Evolutionary conservation across 139 green algal genomes (phyloP).

Genomic region (Chlamydomonas incerta): DNA sequence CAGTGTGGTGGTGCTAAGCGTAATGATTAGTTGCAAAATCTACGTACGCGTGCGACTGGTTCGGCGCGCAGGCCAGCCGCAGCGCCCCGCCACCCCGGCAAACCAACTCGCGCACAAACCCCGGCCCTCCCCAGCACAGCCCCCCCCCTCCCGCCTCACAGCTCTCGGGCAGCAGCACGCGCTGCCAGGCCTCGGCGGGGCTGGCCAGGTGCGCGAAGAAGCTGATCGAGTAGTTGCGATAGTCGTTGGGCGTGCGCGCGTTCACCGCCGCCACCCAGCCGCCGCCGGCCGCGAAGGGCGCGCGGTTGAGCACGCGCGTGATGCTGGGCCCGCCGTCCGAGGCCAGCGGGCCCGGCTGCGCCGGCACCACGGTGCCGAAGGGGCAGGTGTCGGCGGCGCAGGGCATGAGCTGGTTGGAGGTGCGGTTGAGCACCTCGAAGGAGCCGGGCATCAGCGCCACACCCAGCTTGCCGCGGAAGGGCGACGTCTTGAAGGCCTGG

Average conservation of each 20-base stretch:
- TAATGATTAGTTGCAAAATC: too few species aligned
- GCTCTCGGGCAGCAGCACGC: not conserved
- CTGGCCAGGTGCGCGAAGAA: constrained; percentile 32
- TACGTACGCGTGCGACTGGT: too few species aligned
- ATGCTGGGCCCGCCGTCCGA: not conserved
- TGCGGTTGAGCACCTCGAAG: constrained; percentile 42
- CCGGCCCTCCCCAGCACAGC: too few species aligned
- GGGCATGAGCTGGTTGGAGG: constrained; percentile 14
- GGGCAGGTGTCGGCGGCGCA: constrained; percentile 44
- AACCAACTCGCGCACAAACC: too few species aligned
- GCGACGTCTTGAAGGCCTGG: constrained; percentile 15
- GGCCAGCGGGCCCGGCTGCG: too few species aligned
- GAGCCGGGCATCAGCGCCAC: constrained; percentile 36
- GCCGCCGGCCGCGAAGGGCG: constrained; percentile 30
- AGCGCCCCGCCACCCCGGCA: too few species aligned
- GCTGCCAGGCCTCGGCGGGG: constrained; percentile 14
- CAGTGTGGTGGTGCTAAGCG: too few species aligned
- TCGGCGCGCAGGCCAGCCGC: too few species aligned
- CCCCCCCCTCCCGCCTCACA: not conserved
- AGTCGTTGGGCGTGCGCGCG: constrained; percentile 19
- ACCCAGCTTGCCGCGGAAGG: constrained; percentile 36
- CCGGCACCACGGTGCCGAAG: not conserved
- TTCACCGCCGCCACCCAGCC: constrained; percentile 41
- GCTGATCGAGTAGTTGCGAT: not conserved
- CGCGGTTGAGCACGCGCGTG: constrained; percentile 24